A percentile compares a stretch with the other conserved stretches of the same genome.
phyloP scores from a whole-genome alignment of 208 protist species.

The Crithidia sp. region DNA sequence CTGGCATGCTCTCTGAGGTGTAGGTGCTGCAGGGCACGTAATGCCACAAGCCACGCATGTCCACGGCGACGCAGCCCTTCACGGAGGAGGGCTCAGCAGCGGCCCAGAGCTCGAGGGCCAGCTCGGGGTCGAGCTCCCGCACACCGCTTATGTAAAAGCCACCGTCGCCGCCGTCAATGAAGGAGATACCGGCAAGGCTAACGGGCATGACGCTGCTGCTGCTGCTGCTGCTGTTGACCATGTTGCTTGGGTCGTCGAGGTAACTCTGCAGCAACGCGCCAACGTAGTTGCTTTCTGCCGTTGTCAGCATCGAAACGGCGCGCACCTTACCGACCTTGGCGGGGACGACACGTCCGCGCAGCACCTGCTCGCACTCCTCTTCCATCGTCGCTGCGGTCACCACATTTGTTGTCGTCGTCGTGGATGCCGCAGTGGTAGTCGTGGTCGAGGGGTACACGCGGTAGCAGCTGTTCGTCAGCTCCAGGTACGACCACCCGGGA shows the following conservation, averaged over 20 bases:
- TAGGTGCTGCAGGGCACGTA: slow-evolving; percentile 49
- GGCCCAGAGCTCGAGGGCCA: slow-evolving; percentile 55
- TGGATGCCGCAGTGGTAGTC: neutral
- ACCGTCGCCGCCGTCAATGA: slow-evolving; percentile 41
- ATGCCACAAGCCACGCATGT: slow-evolving; percentile 47
- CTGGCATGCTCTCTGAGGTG: slow-evolving; percentile 18
- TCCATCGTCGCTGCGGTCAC: slow-evolving; percentile 57
- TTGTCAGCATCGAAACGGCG: slow-evolving; percentile 41
- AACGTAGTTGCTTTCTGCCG: slow-evolving; percentile 57
- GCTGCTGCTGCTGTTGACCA: neutral
- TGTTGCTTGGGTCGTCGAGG: slow-evolving; percentile 11
- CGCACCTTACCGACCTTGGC: slow-evolving; percentile 37
- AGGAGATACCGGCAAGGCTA: slow-evolving; percentile 61
- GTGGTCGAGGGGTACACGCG: slow-evolving; percentile 27
- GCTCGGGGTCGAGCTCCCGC: slow-evolving; percentile 27
- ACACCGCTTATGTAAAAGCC: slow-evolving; percentile 60
- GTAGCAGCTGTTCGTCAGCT: slow-evolving; percentile 37
- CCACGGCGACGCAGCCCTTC: slow-evolving; percentile 62
- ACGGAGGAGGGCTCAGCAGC: slow-evolving; percentile 35
- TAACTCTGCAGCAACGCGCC: slow-evolving; percentile 39
- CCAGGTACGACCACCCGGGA: slow-evolving; percentile 33
- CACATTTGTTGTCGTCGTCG: neutral
- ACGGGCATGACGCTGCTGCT: slow-evolving; percentile 1
- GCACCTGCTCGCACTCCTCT: slow-evolving; percentile 37
- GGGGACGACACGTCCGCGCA: slow-evolving; percentile 26